Base-by-base conservation (phyloP, 2,329 filamentous ascomycete species). In the Epichloe gansuensis region DNA sequence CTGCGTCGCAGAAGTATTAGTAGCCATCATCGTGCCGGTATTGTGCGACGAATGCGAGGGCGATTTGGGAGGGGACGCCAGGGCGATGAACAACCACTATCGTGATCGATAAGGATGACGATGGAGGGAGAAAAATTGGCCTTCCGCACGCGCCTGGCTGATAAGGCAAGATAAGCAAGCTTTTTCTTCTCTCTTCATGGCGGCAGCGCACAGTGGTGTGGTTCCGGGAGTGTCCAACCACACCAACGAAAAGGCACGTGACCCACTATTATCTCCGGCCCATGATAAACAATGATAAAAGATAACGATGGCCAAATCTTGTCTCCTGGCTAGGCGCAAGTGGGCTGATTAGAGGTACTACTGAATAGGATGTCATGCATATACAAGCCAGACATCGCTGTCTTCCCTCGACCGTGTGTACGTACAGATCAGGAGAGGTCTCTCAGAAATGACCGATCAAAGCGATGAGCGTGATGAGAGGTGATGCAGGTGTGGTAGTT, bases 1-100 rank as follows among this genome's bases (percentile, higher is more conserved):
- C 90, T 97, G 85, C 74, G 82, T 77, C n/a, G 54, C 28, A 53
- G 75, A 72, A 74, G 81, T 76, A 70, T 81, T 74, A 68, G 77
- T 76, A 57, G 75, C 74, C 75, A 78, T 72, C 68, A 72, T 72
- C 54, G 60, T 68, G 61, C 57, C 63, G 56, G 67, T 67, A 68
- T 65, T 66, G 64, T 56, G 61, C 67, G 64, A 55, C 55, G 56
- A 55, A 52, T 57, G 58, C 42, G 41, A 52, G 53, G 46, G 60
- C 55, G 53, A 54, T 59, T 56, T 47, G 47, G 50, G 25, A 57
- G 61, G 61, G 39, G 61, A 59, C 61, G 61, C 57, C 59, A 58
- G 52, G 55, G 53, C 57, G 56, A 61, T 61, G 58, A 59, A 67
- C 63, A 62, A 64, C 60, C 61, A 46, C 62, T 67, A 65, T 67